phyloP scores from a whole-genome alignment of 768 basidiomycete genomes.

The Phlegmacium glaucopus region DNA sequence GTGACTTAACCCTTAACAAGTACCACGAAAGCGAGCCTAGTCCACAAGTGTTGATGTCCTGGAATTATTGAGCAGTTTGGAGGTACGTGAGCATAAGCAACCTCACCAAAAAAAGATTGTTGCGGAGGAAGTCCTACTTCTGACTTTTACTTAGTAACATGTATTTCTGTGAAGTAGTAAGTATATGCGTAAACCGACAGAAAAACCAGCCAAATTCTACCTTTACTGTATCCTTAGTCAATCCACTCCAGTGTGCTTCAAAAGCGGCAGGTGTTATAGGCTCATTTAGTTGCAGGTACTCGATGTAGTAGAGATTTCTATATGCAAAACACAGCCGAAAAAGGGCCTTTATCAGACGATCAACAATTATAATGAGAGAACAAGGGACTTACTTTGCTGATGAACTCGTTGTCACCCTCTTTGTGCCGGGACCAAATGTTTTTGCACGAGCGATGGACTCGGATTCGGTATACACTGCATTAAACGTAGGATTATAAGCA shows the following conservation, averaged over 20 bases:
- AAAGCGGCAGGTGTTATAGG: background rate
- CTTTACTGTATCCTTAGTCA: background rate
- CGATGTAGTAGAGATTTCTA: background rate
- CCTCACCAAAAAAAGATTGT: background rate
- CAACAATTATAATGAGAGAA: background rate
- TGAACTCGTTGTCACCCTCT: background rate
- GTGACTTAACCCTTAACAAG: too few relatives aligned
- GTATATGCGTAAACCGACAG: background rate
- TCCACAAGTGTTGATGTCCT: background rate
- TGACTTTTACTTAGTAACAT: background rate
- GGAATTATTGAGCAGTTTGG: background rate
- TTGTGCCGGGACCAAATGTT: background rate
- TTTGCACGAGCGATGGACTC: background rate
- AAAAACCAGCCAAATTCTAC: background rate
- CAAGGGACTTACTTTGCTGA: background rate
- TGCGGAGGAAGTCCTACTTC: too few relatives aligned
- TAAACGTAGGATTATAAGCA: background rate
- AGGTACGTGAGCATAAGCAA: background rate
- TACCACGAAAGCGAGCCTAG: too few relatives aligned
- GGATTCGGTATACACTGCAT: background rate
- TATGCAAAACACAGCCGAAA: slow-evolving; percentile 13
- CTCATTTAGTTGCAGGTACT: background rate
- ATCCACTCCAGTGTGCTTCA: background rate
- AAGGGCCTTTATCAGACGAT: too few relatives aligned
- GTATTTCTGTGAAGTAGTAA: background rate